phyloP scores from a whole-genome alignment of 441 rosid species.

The Viola pubescens region DNA sequence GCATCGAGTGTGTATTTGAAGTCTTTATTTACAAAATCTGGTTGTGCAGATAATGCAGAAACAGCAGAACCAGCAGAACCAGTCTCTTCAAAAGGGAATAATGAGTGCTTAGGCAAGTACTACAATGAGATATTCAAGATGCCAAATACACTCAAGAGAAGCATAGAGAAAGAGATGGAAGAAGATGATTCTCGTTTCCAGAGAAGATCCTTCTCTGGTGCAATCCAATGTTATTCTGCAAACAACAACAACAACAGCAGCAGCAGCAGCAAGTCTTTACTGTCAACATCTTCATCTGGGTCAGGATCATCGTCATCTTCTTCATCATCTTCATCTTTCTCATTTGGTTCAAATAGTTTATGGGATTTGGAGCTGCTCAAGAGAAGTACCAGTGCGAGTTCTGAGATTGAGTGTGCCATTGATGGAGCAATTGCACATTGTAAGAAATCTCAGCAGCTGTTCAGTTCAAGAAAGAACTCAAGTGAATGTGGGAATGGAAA shows the following conservation, averaged over 20 bases:
- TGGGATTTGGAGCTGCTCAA: conserved; percentile 46
- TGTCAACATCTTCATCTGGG: conserved; percentile 35
- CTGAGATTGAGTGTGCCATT: conserved; percentile 61
- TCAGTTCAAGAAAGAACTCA: conserved; percentile 30
- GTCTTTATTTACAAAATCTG: conserved; percentile 54
- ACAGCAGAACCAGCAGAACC: conserved; percentile 2
- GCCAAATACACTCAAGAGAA: conserved; percentile 21
- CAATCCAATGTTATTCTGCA: conserved; percentile 44
- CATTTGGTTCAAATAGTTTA: conserved; percentile 46
- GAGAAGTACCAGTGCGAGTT: conserved; percentile 55
- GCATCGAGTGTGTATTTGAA: conserved; percentile 58
- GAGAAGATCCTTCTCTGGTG: conserved; percentile 77
- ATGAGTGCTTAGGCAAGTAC: conserved; percentile 20
- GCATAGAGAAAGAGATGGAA: conserved; percentile 27
- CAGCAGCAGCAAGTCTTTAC: conserved; percentile 25
- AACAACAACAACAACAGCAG: neutral
- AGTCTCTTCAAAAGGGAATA: conserved; percentile 13
- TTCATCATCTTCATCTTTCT: conserved; percentile 54
- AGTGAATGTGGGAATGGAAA: conserved; percentile 35
- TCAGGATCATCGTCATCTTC: conserved; percentile 29
- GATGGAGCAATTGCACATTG: conserved; percentile 94
- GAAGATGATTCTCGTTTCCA: conserved; percentile 31
- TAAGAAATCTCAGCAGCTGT: conserved; percentile 50
- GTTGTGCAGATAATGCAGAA: conserved; percentile 30
- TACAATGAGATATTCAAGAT: conserved; percentile 20